Evolutionary conservation across 345 rosid species (phyloP).

Genomic region (Syzygium grande): DNA sequence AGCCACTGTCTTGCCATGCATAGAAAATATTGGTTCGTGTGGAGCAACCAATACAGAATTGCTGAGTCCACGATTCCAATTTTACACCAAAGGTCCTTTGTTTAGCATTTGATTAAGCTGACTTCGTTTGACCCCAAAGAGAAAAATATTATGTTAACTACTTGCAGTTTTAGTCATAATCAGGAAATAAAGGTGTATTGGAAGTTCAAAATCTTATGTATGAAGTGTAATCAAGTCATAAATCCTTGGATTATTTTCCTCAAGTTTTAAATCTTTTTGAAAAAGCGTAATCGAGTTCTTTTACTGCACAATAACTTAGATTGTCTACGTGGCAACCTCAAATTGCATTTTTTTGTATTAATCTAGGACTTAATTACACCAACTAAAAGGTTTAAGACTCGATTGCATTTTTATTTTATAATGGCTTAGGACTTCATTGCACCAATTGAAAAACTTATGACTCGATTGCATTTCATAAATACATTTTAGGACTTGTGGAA

Average conservation of each 20-base stretch:
- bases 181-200: neutral
- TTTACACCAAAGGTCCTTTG: no score
- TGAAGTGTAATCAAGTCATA: neutral
- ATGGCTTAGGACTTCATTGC: no score
- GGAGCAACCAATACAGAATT: no score
- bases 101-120: neutral
- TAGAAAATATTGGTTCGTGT: no score
- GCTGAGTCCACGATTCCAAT: no score
- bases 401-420: no score
- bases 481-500: no score
- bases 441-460: no score
- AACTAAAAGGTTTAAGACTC: neutral
- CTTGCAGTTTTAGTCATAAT: neutral
- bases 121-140: neutral
- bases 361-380: neutral
- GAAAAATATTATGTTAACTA: neutral
- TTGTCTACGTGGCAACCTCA: neutral
- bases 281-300: fast-evolving
- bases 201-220: neutral
- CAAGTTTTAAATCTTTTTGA: neutral
- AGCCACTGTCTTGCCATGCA: no score
- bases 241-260: neutral
- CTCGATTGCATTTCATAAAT: no score
- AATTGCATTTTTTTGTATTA: neutral
- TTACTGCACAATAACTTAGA: neutral